phyloP scores from a whole-genome alignment of 164 flowering plant genomes.

The Chimonanthus salicifolius region DNA sequence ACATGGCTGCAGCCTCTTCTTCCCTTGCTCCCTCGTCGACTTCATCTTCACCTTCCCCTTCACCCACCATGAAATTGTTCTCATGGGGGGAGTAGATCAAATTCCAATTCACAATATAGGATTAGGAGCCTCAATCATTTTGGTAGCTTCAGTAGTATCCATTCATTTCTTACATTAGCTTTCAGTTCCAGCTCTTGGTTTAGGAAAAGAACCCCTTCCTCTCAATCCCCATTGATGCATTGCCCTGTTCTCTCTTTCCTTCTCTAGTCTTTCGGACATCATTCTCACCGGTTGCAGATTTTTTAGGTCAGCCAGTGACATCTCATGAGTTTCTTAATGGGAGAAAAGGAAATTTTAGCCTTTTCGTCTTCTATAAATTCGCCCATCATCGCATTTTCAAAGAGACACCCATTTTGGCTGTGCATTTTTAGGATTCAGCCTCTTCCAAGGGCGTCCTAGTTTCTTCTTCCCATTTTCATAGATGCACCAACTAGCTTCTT shows the following conservation, averaged over 20 bases:
- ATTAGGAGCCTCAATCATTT: neutral
- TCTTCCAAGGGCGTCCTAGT: neutral
- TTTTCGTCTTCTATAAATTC: neutral
- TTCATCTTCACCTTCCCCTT: conserved; percentile 8
- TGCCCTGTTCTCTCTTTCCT: neutral
- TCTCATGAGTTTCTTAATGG: neutral
- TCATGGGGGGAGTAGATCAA: conserved; percentile 7
- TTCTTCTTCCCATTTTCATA: neutral
- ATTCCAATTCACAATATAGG: neutral
- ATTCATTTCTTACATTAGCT: neutral
- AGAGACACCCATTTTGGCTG: neutral
- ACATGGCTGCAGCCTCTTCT: conserved; percentile 1
- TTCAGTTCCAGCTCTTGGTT: no score
- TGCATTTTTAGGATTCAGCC: neutral
- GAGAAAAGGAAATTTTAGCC: neutral
- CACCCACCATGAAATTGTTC: conserved; percentile 20
- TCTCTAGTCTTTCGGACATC: neutral
- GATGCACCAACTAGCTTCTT: neutral
- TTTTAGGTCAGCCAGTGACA: conserved; percentile 18
- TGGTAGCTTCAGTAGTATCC: neutral
- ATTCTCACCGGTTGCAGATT: conserved; percentile 17
- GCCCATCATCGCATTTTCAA: neutral
- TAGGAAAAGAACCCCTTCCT: neutral
- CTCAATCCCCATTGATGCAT: neutral
- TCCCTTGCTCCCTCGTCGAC: conserved; percentile 13